Evolutionary conservation across 345 rosid genomes (phyloP), one percentile per base, ranked within the genome.

Genomic region (Excoecaria cochinchinensis): DNA sequence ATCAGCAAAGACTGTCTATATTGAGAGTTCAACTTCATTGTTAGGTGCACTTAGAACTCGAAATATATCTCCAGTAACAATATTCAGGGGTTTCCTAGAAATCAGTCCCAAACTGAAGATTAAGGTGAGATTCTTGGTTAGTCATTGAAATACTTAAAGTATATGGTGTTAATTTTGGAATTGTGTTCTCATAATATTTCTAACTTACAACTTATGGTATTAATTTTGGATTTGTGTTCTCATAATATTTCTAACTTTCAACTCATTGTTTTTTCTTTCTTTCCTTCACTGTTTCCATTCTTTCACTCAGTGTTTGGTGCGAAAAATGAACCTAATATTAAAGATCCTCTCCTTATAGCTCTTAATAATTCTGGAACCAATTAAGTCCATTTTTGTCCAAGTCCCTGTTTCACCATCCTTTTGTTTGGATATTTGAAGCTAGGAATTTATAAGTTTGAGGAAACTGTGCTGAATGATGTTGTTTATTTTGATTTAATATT

Each of bases 81-180:
- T 91, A 69, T 95, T 85, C 81, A 91, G 98, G 84, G 99, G 98
- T 62, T 87, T 87, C 70, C 91, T 93, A 83, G 98, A 95, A 85
- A 82, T 93, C 63, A 77, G 85, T 83, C 81, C 89, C 71, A 68
- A 84, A 50, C 75, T 93, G 94, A 93, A 85, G 84, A 90, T 95
- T 76, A 91, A 90, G 97, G 99, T 90, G 76, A 87, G 36, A n/a
- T 53, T 73, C 70, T 79, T 74, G 67, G 44, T 14, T 73, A n/a
- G 15, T 59, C 22, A 21, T 25, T 50, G 38, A 48, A 52, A 39
- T 69, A 39, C 19, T 59, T 61, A 9, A 16, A 63, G 63, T 50
- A 19, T 59, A 56, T 72, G 53, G n/a, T 61, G 16, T 59, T 31
- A 42, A 53, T 69, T 6, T 47, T 67, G 44, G 31, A 44, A 22